Conservation (phyloP, 176 grass and related monocot species). For the Phoenix roebelenii region DNA sequence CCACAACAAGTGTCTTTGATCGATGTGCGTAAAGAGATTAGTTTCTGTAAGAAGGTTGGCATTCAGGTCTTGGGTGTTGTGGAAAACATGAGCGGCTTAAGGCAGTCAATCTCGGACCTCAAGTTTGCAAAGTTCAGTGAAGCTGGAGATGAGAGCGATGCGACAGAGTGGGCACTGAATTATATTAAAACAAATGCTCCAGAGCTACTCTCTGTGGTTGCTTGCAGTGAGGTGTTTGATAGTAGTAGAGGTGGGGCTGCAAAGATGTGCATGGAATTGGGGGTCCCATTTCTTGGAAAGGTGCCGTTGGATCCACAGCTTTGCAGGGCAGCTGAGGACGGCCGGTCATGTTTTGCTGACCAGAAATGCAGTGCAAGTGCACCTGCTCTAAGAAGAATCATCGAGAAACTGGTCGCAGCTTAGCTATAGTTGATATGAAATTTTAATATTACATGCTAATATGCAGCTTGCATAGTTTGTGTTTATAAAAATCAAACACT, state of each 20-base stretch:
- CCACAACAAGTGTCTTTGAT: conserved; percentile 76
- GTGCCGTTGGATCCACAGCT: conserved; percentile 87
- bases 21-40: conserved; percentile 63
- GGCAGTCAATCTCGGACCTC: conserved; percentile 43
- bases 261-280: conserved; percentile 82
- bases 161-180: conserved; percentile 38
- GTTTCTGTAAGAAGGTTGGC: conserved; percentile 75
- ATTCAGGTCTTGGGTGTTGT: conserved; percentile 52
- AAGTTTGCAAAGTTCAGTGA: conserved; percentile 42
- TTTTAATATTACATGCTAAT: too few species aligned
- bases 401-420: conserved; percentile 54
- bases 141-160: conserved; percentile 36
- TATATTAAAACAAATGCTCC: conserved; percentile 64
- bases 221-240: conserved; percentile 80
- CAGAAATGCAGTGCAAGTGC: conserved; percentile 69
- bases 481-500: too few species aligned
- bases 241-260: conserved; percentile 59
- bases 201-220: conserved; percentile 44
- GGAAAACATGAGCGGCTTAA: conserved; percentile 76
- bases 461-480: too few species aligned
- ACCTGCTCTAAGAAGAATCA: conserved; percentile 51
- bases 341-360: conserved; percentile 77
- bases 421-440: conserved; percentile 5
- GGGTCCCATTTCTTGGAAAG: conserved; percentile 78
- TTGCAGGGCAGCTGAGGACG: conserved; percentile 89